Evolutionary conservation across 257 asterid genomes (phyloP).

Genomic region (Orobanche coerulescens): DNA sequence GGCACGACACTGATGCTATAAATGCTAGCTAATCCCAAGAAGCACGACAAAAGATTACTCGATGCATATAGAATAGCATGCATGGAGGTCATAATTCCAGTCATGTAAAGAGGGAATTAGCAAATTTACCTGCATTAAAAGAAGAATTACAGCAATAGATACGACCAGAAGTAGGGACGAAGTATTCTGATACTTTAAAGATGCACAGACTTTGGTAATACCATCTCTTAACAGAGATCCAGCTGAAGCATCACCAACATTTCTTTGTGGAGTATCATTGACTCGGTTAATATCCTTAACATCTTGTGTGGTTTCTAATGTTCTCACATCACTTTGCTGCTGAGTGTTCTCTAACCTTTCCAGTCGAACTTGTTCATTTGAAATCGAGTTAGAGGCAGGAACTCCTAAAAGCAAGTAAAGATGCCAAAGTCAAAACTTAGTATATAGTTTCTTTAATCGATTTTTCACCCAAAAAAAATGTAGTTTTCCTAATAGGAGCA

Average conservation of each 20-base stretch:
- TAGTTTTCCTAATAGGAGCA: too few species aligned
- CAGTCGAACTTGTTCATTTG: constrained; percentile 34
- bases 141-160: constrained; percentile 49
- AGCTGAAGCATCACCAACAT: constrained; percentile 26
- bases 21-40: too few species aligned
- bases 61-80: neutral
- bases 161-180: constrained; percentile 50
- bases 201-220: constrained; percentile 32
- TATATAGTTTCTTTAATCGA: too few species aligned
- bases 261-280: constrained; percentile 27
- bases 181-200: constrained; percentile 46
- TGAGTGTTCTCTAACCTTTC: constrained; percentile 24
- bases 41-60: neutral
- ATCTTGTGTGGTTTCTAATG: constrained; percentile 31
- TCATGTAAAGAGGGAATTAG: neutral
- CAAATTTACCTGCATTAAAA: constrained; percentile 80
- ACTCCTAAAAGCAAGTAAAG: constrained; percentile 22
- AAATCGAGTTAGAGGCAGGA: constrained; percentile 29
- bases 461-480: too few species aligned
- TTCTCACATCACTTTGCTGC: constrained; percentile 25
- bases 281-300: constrained; percentile 27
- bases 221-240: constrained; percentile 36
- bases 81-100: neutral
- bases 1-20: too few species aligned
- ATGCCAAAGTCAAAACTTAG: neutral